A percentile compares a stretch with the other conserved stretches of the same genome.
Conservation (phyloP, 257 asterid genomes). For the Solanum megistacrolobum region DNA sequence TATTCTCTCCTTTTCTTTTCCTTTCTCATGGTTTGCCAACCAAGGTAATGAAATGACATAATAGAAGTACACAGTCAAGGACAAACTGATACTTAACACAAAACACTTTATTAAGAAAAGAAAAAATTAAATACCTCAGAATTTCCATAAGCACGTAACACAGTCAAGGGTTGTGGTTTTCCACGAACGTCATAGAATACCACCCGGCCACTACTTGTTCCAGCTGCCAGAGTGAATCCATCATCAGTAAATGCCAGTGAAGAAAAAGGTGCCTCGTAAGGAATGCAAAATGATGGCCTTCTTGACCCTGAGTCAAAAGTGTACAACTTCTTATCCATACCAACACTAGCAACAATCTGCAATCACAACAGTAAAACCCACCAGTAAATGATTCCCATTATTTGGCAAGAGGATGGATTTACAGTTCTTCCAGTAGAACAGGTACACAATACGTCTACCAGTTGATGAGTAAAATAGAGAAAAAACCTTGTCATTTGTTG, state of each 20-base stretch:
- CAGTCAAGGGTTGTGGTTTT: constrained; percentile 87
- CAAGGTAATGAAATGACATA: not conserved
- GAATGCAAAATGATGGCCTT: constrained; percentile 76
- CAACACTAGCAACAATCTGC: constrained; percentile 93
- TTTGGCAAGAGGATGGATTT: constrained; percentile 1
- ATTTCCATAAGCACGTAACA: constrained; percentile 81
- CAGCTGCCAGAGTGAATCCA: constrained; percentile 89
- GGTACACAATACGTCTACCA: not conserved
- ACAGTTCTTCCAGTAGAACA: not conserved
- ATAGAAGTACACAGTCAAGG: not conserved
- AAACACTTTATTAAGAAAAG: constrained; percentile 8
- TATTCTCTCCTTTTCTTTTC: not conserved
- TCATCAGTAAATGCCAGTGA: constrained; percentile 88
- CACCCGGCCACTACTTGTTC: constrained; percentile 85
- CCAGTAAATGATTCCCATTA: not conserved
- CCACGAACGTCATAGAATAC: constrained; percentile 92
- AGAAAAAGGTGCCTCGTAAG: constrained; percentile 89
- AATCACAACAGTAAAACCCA: constrained; percentile 5
- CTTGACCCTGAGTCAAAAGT: constrained; percentile 79
- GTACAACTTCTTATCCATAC: constrained; percentile 92
- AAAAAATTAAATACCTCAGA: constrained; percentile 43
- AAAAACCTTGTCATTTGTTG: constrained; percentile 89
- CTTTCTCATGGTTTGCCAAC: not conserved
- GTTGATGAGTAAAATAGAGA: constrained; percentile 5
- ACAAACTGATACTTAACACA: constrained; percentile 1